These are phyloP conservation scores for Candida ipomoeae DNA, from an alignment of 805 yeast species.

Conservation along the genomic window DNA sequence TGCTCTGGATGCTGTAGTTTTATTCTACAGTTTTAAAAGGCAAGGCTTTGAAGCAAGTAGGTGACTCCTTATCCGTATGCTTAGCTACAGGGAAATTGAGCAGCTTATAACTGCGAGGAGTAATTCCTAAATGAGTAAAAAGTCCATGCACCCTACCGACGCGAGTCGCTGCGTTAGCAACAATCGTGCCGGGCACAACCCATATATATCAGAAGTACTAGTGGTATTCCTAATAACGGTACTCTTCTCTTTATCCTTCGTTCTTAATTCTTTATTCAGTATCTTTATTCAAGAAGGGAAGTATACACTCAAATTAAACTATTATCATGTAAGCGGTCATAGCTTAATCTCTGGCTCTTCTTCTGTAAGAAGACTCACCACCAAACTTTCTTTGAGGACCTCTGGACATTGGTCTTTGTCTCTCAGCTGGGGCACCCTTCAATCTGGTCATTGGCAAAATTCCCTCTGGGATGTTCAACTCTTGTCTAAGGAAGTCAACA, in stretches of 20 bases:
- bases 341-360: conserved; percentile 53
- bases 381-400: conserved; percentile 42
- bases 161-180: not conserved
- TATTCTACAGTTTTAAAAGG: no score
- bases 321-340: conserved; percentile 8
- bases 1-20: no score
- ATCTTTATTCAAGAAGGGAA: conserved; percentile 17
- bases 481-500: conserved; percentile 96
- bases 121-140: not conserved
- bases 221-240: no score
- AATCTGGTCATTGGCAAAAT: conserved; percentile 98
- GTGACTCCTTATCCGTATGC: not conserved
- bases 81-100: not conserved
- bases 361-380: conserved; percentile 49
- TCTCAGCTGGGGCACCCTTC: conserved; percentile 87
- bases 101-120: not conserved
- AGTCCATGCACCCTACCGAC: not conserved
- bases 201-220: no score
- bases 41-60: not conserved
- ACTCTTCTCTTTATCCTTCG: no score
- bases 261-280: not conserved
- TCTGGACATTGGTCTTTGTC: conserved; percentile 45
- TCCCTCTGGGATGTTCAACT: conserved; percentile 98
- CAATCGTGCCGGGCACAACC: not conserved
- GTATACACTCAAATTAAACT: conserved; percentile 17